Base-by-base conservation (phyloP, 2,329 filamentous ascomycete species). In the Didymella keratinophila region DNA sequence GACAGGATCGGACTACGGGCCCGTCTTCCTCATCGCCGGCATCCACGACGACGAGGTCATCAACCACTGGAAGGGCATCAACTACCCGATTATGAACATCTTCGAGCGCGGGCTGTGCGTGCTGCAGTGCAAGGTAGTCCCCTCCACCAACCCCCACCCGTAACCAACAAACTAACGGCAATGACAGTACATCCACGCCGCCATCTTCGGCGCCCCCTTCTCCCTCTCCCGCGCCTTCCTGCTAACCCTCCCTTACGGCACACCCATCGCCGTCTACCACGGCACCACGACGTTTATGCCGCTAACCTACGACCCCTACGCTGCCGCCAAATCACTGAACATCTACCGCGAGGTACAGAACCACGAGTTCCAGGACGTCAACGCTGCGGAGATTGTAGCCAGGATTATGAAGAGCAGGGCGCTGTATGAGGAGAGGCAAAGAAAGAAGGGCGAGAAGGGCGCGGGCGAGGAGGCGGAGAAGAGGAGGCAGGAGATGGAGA, bases 31-130 rank as follows among this genome's bases (percentile, higher is more conserved):
- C n/a, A 87, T 98, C 42, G 93, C 92, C 2, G 95, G 95, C 47
- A 89, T 99, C 23, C 95, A 99, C 78, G 91, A 97, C 71, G 95
- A 99, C 76, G 87, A 90, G 64, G 93, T 96, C 60, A 96, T 99
- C 78, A 99, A 99, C 78, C 83, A 89, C 70, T 96, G 93, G 90
- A 98, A 98, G 79, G 94, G 95, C 34, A 85, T 97, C 70, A 99
- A 99, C 80, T 99, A 97, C 75, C 95, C 95, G 25, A 98, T 99
- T 80, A 99, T 99, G 95, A 99, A 98, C 81, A 93, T 97, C 56
- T 97, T 94, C 71, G 95, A 99, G 82, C 89, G 95, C 41, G 93
- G 93, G 1, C 87, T 99, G 21, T 99, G 95, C 75, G 94, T 98
- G 28, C 81, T 98, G 62, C 95, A 99, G 74, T 99, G 95, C 82